Base-by-base conservation (phyloP, 306 rosid genomes). In the Calophaca sinica region DNA sequence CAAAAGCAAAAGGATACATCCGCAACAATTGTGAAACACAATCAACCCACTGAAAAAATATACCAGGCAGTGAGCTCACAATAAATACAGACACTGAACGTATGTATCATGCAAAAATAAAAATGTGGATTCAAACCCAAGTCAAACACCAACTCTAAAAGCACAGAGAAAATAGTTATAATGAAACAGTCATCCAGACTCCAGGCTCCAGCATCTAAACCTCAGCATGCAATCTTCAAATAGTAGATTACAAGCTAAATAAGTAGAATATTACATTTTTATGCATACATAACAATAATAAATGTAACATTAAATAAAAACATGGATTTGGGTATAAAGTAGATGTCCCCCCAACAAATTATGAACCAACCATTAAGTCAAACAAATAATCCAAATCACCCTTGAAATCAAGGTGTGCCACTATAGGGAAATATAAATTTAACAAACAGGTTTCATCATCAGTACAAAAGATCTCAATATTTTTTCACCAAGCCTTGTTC, bases 1-100 rank as follows among this genome's bases (percentile, higher is more conserved):
- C 93, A 80, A 94, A 94, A 65, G 99, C 97, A 74, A 73, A 87
- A 49, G 99, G 99, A 86, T 94, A 94, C 90, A 92, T 92, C 84
- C 97, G 96, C 85, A 90, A 36, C 78, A 94, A 72, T 86, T 94
- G 99, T 50, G 99, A 86, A 80, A 92, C 89, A 66, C 99, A 94
- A 80, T 94, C 99, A 83, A 90, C 79, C 99, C 99, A 94, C 99
- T 94, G 92, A 86, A 83, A 55, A 87, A 63, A 84, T 6, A 76
- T 9, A 67, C 62, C 44, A 78, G 77, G 51, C 48, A 38, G 77
- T 77, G 70, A 79, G 74, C 62, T 67, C 65, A 61, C 9, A 35
- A 11, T 61, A 48, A 72, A 76, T 42, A 60, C 44, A 8, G 52
- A 53, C 31, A 36, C 12, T 20, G 53, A 75, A 65, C 11, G n/a